Percentiles rank a stretch among this genome's conserved stretches.
Conservation (phyloP, 495 filamentous ascomycete species). For the Penicilliopsis zonata region DNA sequence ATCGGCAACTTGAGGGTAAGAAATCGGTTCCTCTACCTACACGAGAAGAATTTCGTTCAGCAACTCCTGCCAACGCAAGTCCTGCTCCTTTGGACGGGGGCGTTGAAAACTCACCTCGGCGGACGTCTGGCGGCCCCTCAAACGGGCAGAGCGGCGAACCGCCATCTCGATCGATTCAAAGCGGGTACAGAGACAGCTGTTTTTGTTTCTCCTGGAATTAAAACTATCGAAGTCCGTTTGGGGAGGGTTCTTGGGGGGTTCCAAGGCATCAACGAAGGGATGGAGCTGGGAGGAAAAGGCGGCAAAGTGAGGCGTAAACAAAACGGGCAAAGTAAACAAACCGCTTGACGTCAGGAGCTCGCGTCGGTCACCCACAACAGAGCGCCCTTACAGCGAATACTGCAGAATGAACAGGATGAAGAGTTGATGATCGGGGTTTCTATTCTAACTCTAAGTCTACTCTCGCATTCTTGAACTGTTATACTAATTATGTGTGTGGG, state of each 20-base stretch:
- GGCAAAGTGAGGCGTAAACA: background rate
- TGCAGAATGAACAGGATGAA: too few relatives aligned
- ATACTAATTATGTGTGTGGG: too few relatives aligned
- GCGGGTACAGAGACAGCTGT: too few relatives aligned
- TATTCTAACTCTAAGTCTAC: too few relatives aligned
- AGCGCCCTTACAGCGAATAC: too few relatives aligned
- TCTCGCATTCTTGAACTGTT: too few relatives aligned
- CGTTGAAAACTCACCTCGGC: slow-evolving; percentile 9
- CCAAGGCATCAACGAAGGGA: background rate
- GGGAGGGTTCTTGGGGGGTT: too few relatives aligned
- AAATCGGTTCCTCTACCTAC: slow-evolving; percentile 6
- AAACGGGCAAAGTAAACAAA: slow-evolving; percentile 5
- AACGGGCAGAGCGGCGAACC: slow-evolving; percentile 10
- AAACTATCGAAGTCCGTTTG: slow-evolving; percentile 2
- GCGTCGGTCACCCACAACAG: too few relatives aligned
- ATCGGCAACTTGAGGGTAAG: slow-evolving; percentile 6
- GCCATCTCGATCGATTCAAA: slow-evolving; percentile 6
- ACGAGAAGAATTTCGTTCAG: slow-evolving; percentile 3
- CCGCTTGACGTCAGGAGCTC: slow-evolving; percentile 2
- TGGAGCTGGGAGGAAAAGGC: background rate
- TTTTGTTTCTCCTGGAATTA: background rate
- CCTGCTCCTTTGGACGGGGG: slow-evolving; percentile 2
- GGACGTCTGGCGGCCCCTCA: slow-evolving; percentile 6
- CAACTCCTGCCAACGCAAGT: too few relatives aligned
- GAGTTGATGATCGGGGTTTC: too few relatives aligned